These are phyloP conservation scores for Epichloe gansuensis DNA, from an alignment of 2,329 filamentous ascomycete genomes.

Conservation along the genomic window DNA sequence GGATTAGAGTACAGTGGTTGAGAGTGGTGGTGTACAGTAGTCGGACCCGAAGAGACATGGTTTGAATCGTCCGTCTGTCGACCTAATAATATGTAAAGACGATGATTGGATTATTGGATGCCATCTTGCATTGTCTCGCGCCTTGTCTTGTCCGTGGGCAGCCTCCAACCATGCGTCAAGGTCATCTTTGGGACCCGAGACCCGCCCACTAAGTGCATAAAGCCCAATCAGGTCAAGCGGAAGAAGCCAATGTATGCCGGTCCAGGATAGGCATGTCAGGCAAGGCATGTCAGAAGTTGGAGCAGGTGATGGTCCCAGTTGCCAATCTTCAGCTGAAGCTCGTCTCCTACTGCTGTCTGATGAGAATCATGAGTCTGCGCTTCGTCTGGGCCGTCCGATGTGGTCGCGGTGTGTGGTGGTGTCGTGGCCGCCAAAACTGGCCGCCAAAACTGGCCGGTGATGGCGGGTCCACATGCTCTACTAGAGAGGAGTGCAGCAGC, in stretches of 20 bases:
- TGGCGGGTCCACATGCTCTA: background rate
- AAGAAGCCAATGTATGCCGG: background rate
- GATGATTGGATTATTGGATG: background rate
- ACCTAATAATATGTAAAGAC: too few relatives aligned
- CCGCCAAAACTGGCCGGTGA: background rate
- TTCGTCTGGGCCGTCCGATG: too few relatives aligned
- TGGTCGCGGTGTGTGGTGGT: too few relatives aligned
- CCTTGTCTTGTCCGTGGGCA: background rate
- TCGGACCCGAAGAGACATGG: background rate
- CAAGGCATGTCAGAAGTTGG: background rate
- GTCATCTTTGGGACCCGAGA: background rate
- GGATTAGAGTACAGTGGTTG: too few relatives aligned
- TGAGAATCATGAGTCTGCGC: too few relatives aligned
- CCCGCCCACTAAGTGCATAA: background rate
- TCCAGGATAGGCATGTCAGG: conserved; percentile 2
- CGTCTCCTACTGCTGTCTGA: too few relatives aligned
- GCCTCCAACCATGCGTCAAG: background rate
- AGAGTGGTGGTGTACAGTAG: background rate
- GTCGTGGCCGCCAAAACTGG: background rate
- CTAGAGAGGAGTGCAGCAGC: background rate
- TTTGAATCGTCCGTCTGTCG: background rate
- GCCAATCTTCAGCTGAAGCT: background rate
- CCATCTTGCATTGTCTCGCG: conserved; percentile 1
- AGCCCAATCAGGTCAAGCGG: background rate
- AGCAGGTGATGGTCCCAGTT: background rate